These are phyloP conservation scores for Cutaneotrichosporon dermatis DNA, from an alignment of 1,284 basidiomycete species.

Conservation along the genomic window DNA sequence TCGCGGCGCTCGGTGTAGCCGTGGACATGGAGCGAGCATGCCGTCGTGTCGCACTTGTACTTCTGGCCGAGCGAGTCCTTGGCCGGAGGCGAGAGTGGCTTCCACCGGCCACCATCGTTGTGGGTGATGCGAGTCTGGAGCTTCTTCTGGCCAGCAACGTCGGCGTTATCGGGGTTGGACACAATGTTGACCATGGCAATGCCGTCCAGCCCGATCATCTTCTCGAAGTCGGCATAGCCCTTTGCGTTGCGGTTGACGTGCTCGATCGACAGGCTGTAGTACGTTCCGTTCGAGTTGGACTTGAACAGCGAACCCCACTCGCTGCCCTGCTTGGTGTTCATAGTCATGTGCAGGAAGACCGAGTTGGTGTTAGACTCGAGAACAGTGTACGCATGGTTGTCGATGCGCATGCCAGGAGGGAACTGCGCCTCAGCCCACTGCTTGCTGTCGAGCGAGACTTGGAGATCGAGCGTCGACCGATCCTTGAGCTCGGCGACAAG, in stretches of 20 bases:
- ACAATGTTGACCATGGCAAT: conserved; percentile 92
- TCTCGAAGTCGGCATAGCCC: conserved; percentile 97
- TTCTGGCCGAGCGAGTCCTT: conserved; percentile 69
- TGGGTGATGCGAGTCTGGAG: conserved; percentile 87
- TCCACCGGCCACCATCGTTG: conserved; percentile 94
- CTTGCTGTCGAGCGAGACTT: conserved; percentile 86
- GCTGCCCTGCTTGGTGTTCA: conserved; percentile 65
- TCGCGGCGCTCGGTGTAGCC: conserved; percentile 92
- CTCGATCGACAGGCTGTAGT: conserved; percentile 80
- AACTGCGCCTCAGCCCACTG: conserved; percentile 81
- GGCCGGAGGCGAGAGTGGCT: conserved; percentile 67
- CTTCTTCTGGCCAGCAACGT: conserved; percentile 67
- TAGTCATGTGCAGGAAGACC: conserved; percentile 93
- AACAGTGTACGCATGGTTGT: conserved; percentile 60
- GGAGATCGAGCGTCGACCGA: conserved; percentile 63
- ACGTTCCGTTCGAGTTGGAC: conserved; percentile 97
- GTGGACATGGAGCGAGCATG: conserved; percentile 84
- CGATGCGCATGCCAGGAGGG: conserved; percentile 81
- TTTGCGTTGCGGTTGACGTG: conserved; percentile 81
- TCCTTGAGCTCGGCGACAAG: conserved; percentile 78
- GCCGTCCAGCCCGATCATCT: conserved; percentile 92
- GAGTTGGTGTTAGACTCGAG: conserved; percentile 90
- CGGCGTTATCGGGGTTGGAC: conserved; percentile 64
- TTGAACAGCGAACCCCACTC: conserved; percentile 89
- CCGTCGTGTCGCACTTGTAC: conserved; percentile 70